A percentile compares a stretch with the other conserved stretches of the same genome.
Conservation (phyloP, 2,329 filamentous ascomycete genomes). For the Aspergillus sp. region DNA sequence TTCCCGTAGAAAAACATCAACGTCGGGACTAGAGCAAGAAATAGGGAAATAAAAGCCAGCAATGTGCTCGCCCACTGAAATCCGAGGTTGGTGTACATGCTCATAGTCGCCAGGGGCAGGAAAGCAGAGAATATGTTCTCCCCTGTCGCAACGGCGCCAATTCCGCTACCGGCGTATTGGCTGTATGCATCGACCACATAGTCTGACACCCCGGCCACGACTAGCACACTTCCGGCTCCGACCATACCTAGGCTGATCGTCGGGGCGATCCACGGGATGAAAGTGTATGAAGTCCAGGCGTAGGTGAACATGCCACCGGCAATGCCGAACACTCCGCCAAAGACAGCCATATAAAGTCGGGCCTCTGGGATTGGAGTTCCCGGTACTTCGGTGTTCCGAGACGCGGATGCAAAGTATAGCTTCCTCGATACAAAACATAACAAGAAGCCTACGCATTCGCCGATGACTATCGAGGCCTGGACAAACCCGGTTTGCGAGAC, state of each 20-base stretch:
- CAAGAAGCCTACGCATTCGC: slow-evolving; percentile 41
- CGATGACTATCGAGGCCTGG: slow-evolving; percentile 43
- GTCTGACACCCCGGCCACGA: slow-evolving; percentile 50
- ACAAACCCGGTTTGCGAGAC: slow-evolving; percentile 38
- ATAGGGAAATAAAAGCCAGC: slow-evolving; percentile 39
- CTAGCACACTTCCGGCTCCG: slow-evolving; percentile 43
- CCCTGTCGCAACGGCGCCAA: slow-evolving; percentile 47
- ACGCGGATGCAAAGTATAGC: slow-evolving; percentile 30
- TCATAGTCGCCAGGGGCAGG: slow-evolving; percentile 42
- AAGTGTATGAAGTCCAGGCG: slow-evolving; percentile 35
- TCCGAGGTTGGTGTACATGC: slow-evolving; percentile 37
- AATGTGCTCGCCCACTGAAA: slow-evolving; percentile 43
- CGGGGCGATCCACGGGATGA: slow-evolving; percentile 37
- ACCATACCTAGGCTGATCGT: slow-evolving; percentile 37
- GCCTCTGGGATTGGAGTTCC: slow-evolving; percentile 46
- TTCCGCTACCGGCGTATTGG: slow-evolving; percentile 48
- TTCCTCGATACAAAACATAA: slow-evolving; percentile 24
- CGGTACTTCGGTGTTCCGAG: slow-evolving; percentile 40
- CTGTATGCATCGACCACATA: slow-evolving; percentile 52
- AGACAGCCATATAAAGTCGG: slow-evolving; percentile 43
- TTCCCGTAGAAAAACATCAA: slow-evolving; percentile 39
- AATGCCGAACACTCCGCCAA: slow-evolving; percentile 35
- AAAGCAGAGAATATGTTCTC: slow-evolving; percentile 47
- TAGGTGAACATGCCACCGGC: slow-evolving; percentile 38
- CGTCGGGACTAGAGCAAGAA: slow-evolving; percentile 34